A percentile compares a stretch with the other conserved stretches of the same genome.
Evolutionary conservation across 1,284 basidiomycete genomes (phyloP).

Genomic region (Heimioporus punctisporus): DNA sequence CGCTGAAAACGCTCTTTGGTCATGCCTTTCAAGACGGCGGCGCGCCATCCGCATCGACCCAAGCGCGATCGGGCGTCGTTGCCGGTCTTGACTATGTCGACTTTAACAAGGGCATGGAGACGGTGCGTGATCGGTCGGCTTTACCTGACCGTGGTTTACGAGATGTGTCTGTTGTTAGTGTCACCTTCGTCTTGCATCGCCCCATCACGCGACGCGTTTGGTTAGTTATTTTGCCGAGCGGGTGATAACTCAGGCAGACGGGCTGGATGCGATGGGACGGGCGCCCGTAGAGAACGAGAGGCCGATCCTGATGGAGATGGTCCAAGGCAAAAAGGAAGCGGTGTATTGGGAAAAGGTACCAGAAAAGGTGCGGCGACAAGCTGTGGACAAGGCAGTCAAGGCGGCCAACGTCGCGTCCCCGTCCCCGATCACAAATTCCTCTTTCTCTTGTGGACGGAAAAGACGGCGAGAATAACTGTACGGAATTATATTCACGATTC

Average conservation of each 20-base stretch:
- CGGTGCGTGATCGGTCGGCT: constrained; percentile 46
- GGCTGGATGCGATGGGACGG: constrained; percentile 49
- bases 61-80: neutral
- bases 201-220: constrained; percentile 47
- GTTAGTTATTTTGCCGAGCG: constrained; percentile 44
- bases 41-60: neutral
- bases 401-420: neutral
- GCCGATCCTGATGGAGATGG: constrained; percentile 51
- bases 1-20: constrained; percentile 61
- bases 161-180: no score
- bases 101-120: constrained; percentile 75
- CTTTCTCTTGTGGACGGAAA: neutral
- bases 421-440: neutral
- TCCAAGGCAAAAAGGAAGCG: constrained; percentile 63
- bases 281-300: constrained; percentile 17
- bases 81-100: constrained; percentile 73
- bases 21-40: constrained; percentile 36
- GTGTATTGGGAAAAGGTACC: constrained; percentile 82
- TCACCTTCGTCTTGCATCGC: constrained; percentile 65
- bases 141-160: no score
- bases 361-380: constrained; percentile 62
- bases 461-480: constrained; percentile 15
- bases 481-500: neutral
- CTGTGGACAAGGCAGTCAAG: constrained; percentile 48
- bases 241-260: constrained; percentile 43